A percentile compares a stretch with the other conserved stretches of the same genome.
phyloP scores from a whole-genome alignment of 2,329 filamentous ascomycete species.

The Lojkania enalia region DNA sequence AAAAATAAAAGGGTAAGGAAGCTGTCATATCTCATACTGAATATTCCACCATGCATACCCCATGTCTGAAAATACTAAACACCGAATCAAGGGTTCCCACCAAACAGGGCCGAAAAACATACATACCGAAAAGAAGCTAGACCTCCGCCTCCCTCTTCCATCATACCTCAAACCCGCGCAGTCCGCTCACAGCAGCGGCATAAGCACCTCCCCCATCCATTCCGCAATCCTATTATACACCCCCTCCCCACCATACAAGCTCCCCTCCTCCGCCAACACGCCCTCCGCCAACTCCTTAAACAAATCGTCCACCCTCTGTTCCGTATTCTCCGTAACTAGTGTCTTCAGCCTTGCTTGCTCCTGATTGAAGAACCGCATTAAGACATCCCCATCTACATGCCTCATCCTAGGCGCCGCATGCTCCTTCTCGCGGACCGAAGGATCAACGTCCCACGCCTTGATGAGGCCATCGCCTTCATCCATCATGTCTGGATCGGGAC shows the following conservation, averaged over 20 bases:
- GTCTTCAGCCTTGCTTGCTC: constrained; percentile 22
- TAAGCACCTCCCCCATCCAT: constrained; percentile 29
- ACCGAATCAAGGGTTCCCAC: no score
- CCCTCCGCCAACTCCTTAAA: constrained; percentile 35
- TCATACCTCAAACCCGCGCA: no score
- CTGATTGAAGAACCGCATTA: constrained; percentile 36
- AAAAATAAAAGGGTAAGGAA: no score
- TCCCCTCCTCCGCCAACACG: constrained; percentile 13
- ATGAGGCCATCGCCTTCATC: constrained; percentile 20
- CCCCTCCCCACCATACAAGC: constrained; percentile 15
- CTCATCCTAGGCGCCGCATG: constrained; percentile 26
- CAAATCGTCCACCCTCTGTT: constrained; percentile 19
- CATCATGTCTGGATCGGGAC: constrained; percentile 11
- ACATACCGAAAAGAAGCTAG: no score
- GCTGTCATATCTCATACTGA: no score
- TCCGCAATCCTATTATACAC: constrained; percentile 12
- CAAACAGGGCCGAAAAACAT: no score
- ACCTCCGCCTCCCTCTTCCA: no score
- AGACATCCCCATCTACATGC: constrained; percentile 49
- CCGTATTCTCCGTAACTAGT: constrained; percentile 19
- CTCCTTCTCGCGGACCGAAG: constrained; percentile 22
- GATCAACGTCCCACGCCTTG: constrained; percentile 29
- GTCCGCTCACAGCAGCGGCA: constrained; percentile 26
- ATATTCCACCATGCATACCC: no score
- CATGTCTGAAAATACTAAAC: no score